Evolutionary conservation across 331 rosid genomes (phyloP).

Genomic region (Saraca asoca): DNA sequence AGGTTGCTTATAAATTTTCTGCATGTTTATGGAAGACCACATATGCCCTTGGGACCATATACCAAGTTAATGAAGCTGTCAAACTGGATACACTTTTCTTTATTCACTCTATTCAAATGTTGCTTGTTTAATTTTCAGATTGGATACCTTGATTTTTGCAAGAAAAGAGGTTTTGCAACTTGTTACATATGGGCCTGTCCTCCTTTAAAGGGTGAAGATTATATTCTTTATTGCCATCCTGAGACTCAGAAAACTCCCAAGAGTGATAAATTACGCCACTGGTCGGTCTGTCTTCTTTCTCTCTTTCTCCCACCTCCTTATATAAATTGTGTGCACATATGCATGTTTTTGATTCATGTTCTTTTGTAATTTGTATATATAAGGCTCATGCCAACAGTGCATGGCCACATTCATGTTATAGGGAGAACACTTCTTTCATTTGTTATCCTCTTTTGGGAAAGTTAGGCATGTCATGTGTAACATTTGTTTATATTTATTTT

Average conservation of each 20-base stretch:
- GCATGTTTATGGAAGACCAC: not conserved
- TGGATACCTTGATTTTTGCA: slow-evolving; percentile 73
- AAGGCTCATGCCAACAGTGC: not conserved
- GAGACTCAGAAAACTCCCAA: slow-evolving; percentile 59
- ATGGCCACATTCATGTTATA: not conserved
- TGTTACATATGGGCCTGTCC: slow-evolving; percentile 72
- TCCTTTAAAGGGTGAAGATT: slow-evolving; percentile 63
- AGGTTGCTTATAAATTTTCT: slow-evolving; percentile 19
- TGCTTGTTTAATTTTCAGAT: slow-evolving; percentile 40
- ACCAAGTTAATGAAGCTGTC: not conserved
- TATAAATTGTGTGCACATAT: too few species aligned
- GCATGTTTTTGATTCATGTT: not conserved
- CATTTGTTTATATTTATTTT: not conserved
- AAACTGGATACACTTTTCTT: not conserved
- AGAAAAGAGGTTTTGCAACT: slow-evolving; percentile 58
- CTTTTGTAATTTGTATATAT: slow-evolving; percentile 7
- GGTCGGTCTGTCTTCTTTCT: slow-evolving; percentile 44
- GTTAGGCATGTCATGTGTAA: slow-evolving; percentile 10
- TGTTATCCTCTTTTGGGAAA: not conserved
- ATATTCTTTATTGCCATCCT: slow-evolving; percentile 67
- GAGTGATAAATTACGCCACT: slow-evolving; percentile 52
- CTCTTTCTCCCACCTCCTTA: too few species aligned
- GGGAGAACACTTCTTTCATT: not conserved
- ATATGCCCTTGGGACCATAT: not conserved
- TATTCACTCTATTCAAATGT: slow-evolving; percentile 3